Base-by-base conservation (phyloP, 495 filamentous ascomycete genomes). In the Sordaria brevicollis region DNA sequence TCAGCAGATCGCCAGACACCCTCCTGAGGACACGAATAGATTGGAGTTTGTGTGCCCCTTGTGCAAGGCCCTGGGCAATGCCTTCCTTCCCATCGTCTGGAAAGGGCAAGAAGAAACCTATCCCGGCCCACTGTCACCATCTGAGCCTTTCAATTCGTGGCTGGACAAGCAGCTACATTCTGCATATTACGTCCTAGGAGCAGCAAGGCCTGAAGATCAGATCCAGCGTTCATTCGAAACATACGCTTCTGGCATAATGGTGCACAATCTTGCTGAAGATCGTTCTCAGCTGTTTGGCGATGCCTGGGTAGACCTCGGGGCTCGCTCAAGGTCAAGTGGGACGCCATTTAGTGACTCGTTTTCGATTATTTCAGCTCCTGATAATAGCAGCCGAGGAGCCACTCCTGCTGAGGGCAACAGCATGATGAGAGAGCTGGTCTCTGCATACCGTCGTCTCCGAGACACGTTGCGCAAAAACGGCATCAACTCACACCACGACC, bases 21-120 rank as follows among this genome's bases (percentile, higher is more conserved):
- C 97, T 74, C 95, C 95, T 0, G 96, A 98, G 77, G 84, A 87
- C 65, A 81, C 91, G 1, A 80, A 85, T 15, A 80, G 86, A 29
- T 90, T 95, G 54, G 95, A 99, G 71, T 99, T 98, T 74, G 91
- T 97, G 33, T 99, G 95, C 73, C 95, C 95, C n/a, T 85, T 99
- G 13, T 99, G 95, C 82, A 99, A 98, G 79, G 96, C 96, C 1
- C 85, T 98, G 8, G 95, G 96, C 3, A 99, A 99, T 75, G 86
- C 92, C 8, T 98, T 99, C 82, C 80, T 99, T 35, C 96, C 96
- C 2, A 93, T 98, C 65, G 91, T 95, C 36, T 99, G 96, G 96
- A 93, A 92, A 74, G 90, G 90, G 29, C 93, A 97, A 76, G 91
- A 94, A 71, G 92, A 95, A 75, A 84, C 86, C 2, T 91, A 92